Percentiles rank a stretch among this genome's conserved stretches.
These are phyloP conservation scores for Epichloe baconii DNA, from an alignment of 2,329 filamentous ascomycete genomes.

Conservation along the genomic window DNA sequence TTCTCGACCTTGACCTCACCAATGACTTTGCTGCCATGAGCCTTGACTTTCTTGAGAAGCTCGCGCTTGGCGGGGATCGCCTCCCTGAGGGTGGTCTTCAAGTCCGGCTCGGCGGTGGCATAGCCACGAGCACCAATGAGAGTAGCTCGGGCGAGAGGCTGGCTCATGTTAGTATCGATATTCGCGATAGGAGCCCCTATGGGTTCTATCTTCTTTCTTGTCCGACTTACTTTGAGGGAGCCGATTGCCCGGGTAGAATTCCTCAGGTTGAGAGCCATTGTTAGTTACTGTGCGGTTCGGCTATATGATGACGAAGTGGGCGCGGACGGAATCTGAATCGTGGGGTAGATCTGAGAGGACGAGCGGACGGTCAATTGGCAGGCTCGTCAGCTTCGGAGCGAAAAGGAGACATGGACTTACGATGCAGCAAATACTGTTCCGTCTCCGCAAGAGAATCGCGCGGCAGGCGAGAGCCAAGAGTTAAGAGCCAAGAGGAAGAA, in stretches of 20 bases:
- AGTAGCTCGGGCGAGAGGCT: conserved; percentile 15
- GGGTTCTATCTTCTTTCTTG: background rate
- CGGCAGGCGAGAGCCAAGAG: background rate
- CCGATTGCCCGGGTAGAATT: conserved; percentile 49
- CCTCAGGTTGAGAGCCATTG: conserved; percentile 53
- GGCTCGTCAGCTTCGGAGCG: background rate
- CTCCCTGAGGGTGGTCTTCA: conserved; percentile 75
- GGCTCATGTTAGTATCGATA: background rate
- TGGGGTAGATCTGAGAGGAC: conserved; percentile 1
- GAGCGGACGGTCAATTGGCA: conserved; percentile 1
- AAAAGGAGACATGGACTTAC: background rate
- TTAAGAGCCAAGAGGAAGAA: background rate
- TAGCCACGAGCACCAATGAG: conserved; percentile 39
- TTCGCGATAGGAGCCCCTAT: background rate
- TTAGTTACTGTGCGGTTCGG: conserved; percentile 7
- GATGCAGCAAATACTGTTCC: background rate
- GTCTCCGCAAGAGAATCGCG: background rate
- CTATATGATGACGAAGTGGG: conserved; percentile 1
- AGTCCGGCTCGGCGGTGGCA: conserved; percentile 69
- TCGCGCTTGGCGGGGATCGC: conserved; percentile 87
- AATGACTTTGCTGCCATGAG: conserved; percentile 66
- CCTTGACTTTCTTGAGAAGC: conserved; percentile 86
- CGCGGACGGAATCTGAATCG: conserved; percentile 1
- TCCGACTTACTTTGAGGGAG: conserved; percentile 45
- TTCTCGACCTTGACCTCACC: conserved; percentile 92